These are phyloP conservation scores for Urochloa ruziziensis DNA, from an alignment of 176 grass and related monocot genomes.

Conservation along the genomic window DNA sequence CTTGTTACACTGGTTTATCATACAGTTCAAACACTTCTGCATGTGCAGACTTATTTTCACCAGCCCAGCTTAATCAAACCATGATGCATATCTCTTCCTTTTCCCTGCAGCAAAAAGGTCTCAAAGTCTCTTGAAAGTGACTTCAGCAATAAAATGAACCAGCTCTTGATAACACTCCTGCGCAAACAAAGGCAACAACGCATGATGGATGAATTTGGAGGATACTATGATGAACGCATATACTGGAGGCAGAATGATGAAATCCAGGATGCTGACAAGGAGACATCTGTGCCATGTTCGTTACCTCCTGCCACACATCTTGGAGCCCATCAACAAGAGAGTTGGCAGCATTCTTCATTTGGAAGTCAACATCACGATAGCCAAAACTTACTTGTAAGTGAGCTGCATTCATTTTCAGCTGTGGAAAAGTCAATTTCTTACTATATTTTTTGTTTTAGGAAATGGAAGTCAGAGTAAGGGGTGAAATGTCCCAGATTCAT, in stretches of 20 bases:
- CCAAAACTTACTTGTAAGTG: constrained; percentile 49
- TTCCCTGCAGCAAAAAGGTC: constrained; percentile 73
- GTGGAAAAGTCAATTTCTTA: constrained; percentile 29
- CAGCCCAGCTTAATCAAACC: background rate
- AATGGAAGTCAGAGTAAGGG: constrained; percentile 63
- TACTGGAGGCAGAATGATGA: constrained; percentile 71
- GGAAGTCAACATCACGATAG: constrained; percentile 46
- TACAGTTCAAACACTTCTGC: constrained; percentile 7
- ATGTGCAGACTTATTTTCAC: constrained; percentile 1
- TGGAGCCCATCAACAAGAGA: constrained; percentile 40
- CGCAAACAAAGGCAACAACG: constrained; percentile 60
- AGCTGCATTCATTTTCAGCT: constrained; percentile 19
- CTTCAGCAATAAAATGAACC: constrained; percentile 87
- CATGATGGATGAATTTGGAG: constrained; percentile 68
- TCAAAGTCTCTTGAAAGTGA: constrained; percentile 90
- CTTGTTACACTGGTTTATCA: background rate
- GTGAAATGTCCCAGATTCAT: constrained; percentile 77
- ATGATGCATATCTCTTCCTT: constrained; percentile 20
- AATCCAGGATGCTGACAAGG: constrained; percentile 49
- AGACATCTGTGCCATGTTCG: constrained; percentile 46
- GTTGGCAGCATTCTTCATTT: constrained; percentile 57
- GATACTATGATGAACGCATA: constrained; percentile 44
- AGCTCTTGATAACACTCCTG: constrained; percentile 55
- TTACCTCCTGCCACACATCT: constrained; percentile 51
- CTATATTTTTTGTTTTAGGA: constrained; percentile 44